Evolutionary conservation across 2,329 filamentous ascomycete genomes (phyloP), one percentile per base, ranked within the genome.

Genomic region (Curvularia sp.): DNA sequence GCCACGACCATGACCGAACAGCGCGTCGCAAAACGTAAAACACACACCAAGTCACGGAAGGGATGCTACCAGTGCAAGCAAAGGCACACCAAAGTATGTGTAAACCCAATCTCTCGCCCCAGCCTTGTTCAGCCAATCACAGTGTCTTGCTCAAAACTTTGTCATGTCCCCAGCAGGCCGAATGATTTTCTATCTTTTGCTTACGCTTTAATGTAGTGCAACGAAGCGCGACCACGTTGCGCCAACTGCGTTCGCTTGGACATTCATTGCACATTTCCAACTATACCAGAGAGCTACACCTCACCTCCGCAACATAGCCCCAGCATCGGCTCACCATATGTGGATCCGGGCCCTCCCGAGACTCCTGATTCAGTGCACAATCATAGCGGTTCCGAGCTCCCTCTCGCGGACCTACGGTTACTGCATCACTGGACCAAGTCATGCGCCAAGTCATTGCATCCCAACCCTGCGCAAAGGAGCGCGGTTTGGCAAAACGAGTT

Each of bases 21-120:
- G 57, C 68, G 67, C n/a, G 59, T 66, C 27, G 57, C 57, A 36
- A 74, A 72, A 48, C 67, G 72, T 10, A 75, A 75, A 19, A 67
- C 72, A 15, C 72, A 75, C 39, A 73, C 66, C 8, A 75, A 75
- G 54, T 70, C 66, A 12, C 66, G 72, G 13, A 72, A 66, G 45
- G 72, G 72, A 15, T 75, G 72, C 49, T 63, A 66, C 23, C 66
- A 70, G 45, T 75, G 72, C 59, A 75, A 75, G 57, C 66, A 71
- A 46, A 64, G 71, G 18, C 72, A 74, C 55, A 71, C 69, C 10
- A 74, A 74, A 63, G 72, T 72, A 59, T 18, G 63, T 58, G 38
- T 34, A n/a, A 19, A 46, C 53, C n/a, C 32, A n/a, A 19, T 34
- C 48, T 38, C 2, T 32, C 21, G 23, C 19, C 15, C 18, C 41